A percentile compares a stretch with the other conserved stretches of the same genome.
Evolutionary conservation across 306 rosid genomes (phyloP).

Genomic region (Cicer yamashitae): DNA sequence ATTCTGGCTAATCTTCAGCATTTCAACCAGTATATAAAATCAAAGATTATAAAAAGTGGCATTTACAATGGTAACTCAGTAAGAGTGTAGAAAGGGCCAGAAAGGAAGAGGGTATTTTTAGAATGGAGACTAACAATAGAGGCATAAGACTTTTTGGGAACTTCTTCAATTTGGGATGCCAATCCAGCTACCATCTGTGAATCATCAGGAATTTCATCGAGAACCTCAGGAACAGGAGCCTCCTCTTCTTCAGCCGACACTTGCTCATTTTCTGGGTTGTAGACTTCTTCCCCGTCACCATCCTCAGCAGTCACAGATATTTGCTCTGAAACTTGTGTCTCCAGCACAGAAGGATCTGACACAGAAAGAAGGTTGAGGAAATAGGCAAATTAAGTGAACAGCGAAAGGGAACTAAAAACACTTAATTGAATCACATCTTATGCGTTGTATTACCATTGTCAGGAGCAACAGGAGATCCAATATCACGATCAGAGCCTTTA

Average conservation of each 20-base stretch:
- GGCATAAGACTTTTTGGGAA: conserved; percentile 85
- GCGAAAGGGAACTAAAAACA: background rate
- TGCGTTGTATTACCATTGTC: conserved; percentile 55
- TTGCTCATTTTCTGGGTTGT: conserved; percentile 54
- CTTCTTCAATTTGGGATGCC: conserved; percentile 61
- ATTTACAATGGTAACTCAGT: conserved; percentile 4
- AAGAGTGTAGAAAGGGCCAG: conserved; percentile 3
- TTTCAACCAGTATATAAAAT: background rate
- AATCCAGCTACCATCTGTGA: conserved; percentile 55
- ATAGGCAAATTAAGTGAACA: background rate
- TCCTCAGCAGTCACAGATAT: conserved; percentile 45
- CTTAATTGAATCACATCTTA: conserved; percentile 15
- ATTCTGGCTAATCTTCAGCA: conserved; percentile 11
- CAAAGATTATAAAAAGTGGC: conserved; percentile 25
- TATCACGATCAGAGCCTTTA: conserved; percentile 45
- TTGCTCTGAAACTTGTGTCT: conserved; percentile 53
- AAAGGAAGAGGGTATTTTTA: conserved; percentile 13
- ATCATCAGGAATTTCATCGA: conserved; percentile 69
- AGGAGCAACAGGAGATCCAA: conserved; percentile 47
- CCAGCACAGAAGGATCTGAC: conserved; percentile 52
- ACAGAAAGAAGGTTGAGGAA: conserved; percentile 33
- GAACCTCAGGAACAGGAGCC: conserved; percentile 59
- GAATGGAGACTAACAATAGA: conserved; percentile 67
- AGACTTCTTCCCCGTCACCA: conserved; percentile 51
- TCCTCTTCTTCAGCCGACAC: conserved; percentile 60